Evolutionary conservation across 805 yeast genomes (phyloP).

Genomic region (Babjeviella inositovora): DNA sequence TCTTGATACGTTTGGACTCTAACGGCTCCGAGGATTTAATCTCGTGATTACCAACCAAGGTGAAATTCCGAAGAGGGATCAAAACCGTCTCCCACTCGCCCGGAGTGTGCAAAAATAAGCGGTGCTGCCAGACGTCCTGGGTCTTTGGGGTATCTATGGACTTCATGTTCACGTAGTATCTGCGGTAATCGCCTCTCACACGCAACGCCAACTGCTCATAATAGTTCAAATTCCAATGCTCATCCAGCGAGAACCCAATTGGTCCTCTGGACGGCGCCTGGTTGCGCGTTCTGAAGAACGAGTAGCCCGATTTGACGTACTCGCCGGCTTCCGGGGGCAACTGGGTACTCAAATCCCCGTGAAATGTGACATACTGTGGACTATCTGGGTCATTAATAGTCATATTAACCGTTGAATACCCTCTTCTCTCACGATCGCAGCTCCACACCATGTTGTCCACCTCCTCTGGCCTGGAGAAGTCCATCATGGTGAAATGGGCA

Average conservation of each 20-base stretch:
- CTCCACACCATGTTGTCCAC: conserved; percentile 37
- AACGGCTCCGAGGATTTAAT: conserved; percentile 32
- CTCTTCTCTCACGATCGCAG: conserved; percentile 66
- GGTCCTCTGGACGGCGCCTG: conserved; percentile 21
- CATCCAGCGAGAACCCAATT: conserved; percentile 21
- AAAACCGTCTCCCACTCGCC: conserved; percentile 77
- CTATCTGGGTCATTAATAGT: conserved; percentile 18
- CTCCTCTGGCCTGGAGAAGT: conserved; percentile 37
- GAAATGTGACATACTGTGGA: conserved; percentile 40
- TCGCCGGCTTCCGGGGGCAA: conserved; percentile 47
- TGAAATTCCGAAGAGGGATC: conserved; percentile 65
- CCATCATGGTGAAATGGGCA: conserved; percentile 41
- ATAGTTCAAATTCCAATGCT: conserved; percentile 54
- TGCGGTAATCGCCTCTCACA: conserved; percentile 60
- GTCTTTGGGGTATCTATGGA: conserved; percentile 65
- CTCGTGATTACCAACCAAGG: conserved; percentile 49
- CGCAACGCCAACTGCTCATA: conserved; percentile 47
- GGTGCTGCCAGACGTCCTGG: conserved; percentile 71
- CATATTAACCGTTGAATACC: conserved; percentile 50
- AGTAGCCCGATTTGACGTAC: conserved; percentile 51
- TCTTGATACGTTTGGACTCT: conserved; percentile 48
- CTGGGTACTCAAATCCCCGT: conserved; percentile 54
- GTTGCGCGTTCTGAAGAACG: conserved; percentile 73
- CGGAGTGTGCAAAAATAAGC: conserved; percentile 54
- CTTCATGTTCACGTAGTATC: conserved; percentile 68